Evolutionary conservation across 768 basidiomycete genomes (phyloP).

Genomic region (Leccinum uliginosum): DNA sequence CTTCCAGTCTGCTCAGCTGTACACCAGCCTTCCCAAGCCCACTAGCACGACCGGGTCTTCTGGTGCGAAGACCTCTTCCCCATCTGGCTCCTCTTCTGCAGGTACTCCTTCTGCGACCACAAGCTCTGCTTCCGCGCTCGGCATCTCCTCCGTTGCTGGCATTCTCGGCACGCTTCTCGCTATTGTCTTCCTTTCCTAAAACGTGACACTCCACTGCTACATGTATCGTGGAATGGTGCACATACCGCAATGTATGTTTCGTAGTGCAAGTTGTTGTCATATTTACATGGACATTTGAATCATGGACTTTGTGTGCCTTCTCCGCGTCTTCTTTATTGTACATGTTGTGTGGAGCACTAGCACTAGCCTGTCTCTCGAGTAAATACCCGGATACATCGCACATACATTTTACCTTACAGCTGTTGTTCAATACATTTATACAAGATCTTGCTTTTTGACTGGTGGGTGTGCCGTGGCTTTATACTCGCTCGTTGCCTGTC

Average conservation of each 20-base stretch:
- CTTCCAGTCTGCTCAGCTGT: conserved; percentile 35
- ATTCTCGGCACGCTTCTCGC: conserved; percentile 35
- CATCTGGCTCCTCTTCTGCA: conserved; percentile 5
- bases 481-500: too few relatives aligned
- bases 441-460: too few relatives aligned
- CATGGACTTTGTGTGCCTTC: neutral
- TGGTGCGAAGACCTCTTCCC: conserved; percentile 9
- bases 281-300: conserved; percentile 4
- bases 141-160: conserved; percentile 30
- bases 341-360: conserved; percentile 24
- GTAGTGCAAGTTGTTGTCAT: neutral
- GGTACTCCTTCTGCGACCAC: conserved; percentile 16
- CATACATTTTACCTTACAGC: conserved; percentile 17
- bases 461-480: too few relatives aligned
- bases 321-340: conserved; percentile 2
- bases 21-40: conserved; percentile 21
- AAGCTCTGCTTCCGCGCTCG: conserved; percentile 22
- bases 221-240: neutral
- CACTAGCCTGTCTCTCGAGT: conserved; percentile 16
- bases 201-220: neutral
- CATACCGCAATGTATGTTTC: neutral
- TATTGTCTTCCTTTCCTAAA: conserved; percentile 36
- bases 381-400: conserved; percentile 17
- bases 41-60: conserved; percentile 2
- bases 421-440: neutral